Base-by-base conservation (phyloP, 345 rosid genomes). In the Gossypium sturtianum region DNA sequence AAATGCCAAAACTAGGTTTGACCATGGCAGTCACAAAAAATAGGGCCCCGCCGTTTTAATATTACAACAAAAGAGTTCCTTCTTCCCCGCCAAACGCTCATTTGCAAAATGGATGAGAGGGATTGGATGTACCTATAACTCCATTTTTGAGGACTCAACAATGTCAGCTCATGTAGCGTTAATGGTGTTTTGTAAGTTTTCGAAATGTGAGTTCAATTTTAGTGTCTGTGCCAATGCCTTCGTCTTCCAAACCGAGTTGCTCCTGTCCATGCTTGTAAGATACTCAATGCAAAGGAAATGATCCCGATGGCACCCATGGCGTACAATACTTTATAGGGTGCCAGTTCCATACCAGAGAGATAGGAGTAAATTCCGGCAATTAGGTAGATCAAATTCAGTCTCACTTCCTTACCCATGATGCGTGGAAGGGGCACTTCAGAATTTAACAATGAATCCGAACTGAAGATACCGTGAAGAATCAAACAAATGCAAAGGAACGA, bases 221-320 rank as follows among this genome's bases (percentile, higher is more conserved):
- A 95, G 80, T 86, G 97, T 83, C 86, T 86, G 85, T 91, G 99
- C 76, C 90, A 89, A 82, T 87, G 97, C 76, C 88, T 88, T 79
- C 86, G 86, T 69, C 88, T 84, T 44, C 87, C 86, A 54, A 84
- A 82, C 15, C 78, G 88, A 2, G 83, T 79, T 58, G 87, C 92
- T 76, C 86, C 82, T 52, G 81, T 86, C 79, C 87, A 88, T 82
- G 76, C 74, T 81, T 85, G 87, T 66, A 87, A 75, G 75, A 90
- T 60, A 77, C 79, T 89, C 73, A 70, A 80, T 56, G 84, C 80
- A 60, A 80, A 83, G 29, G 90, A 88, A 71, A 89, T 52, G 76
- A 77, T 79, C 72, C 98, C 99, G 23, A 88, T 71, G 20, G 83
- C 81, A 78, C 97, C 94, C 86, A 91, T 83, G 66, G 94, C 88